Evolutionary conservation across 495 filamentous ascomycete genomes (phyloP).

Genomic region (Aspergillus biplanus): DNA sequence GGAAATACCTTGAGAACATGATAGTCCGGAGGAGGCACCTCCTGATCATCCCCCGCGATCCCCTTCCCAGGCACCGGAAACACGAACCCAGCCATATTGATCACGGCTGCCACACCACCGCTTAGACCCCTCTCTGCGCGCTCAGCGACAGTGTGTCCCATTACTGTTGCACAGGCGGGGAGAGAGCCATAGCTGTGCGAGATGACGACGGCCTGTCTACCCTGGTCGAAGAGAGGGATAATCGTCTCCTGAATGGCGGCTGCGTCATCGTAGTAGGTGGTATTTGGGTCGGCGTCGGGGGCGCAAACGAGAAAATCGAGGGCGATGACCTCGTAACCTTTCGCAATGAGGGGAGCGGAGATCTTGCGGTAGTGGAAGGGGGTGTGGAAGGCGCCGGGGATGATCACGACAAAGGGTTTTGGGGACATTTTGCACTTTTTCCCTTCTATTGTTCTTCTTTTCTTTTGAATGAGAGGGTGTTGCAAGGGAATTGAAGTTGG

Average conservation of each 20-base stretch:
- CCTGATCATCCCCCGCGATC: constrained; percentile 15
- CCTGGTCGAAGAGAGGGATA: constrained; percentile 20
- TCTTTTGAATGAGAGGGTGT: not conserved
- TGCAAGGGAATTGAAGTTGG: not conserved
- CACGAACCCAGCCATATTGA: constrained; percentile 23
- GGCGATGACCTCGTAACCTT: constrained; percentile 20
- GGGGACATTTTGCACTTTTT: not conserved
- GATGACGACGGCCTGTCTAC: constrained; percentile 21
- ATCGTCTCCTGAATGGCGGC: constrained; percentile 12
- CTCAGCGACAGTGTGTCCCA: constrained; percentile 19
- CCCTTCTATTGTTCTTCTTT: not conserved
- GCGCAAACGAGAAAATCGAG: constrained; percentile 13
- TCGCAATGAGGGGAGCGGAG: constrained; percentile 6
- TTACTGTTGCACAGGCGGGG: constrained; percentile 4
- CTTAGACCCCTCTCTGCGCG: constrained; percentile 18
- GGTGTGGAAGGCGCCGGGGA: constrained; percentile 22
- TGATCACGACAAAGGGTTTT: constrained; percentile 23
- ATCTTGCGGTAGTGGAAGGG: constrained; percentile 26
- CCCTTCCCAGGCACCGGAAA: constrained; percentile 17
- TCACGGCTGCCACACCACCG: constrained; percentile 19
- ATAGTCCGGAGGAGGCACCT: constrained; percentile 13
- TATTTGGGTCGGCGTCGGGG: constrained; percentile 16
- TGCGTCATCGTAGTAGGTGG: constrained; percentile 1
- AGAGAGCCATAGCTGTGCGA: constrained; percentile 25
- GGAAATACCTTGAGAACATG: constrained; percentile 16